Evolutionary conservation across 345 rosid species (phyloP), one percentile per base, ranked within the genome.

Genomic region (Aquilaria malaccensis): DNA sequence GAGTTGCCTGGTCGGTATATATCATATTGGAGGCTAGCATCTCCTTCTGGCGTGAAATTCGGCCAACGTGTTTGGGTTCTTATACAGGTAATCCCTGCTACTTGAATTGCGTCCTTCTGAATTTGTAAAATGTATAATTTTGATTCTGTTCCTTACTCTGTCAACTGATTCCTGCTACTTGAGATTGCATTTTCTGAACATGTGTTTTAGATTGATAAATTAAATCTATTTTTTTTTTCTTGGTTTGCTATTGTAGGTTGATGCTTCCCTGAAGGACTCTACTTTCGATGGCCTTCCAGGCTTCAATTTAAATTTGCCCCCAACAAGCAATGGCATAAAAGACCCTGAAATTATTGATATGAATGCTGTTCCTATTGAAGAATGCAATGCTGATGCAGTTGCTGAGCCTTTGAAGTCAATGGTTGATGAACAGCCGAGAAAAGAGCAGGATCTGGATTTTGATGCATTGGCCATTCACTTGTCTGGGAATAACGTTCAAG

Each of bases 31-130:
- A 91, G 84, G 81, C 79, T 90, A 95, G 79, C 85, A 63, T 67
- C 82, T 50, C 78, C 86, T 45, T 71, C 79, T 45, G 93, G 93
- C 46, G 75, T 67, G 13, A 85, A 77, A 70, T 94, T 94, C 60
- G 99, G 97, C 58, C 99, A 94, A 59, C 96, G 91, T 56, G 82
- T 94, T 64, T 91, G 97, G 99, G 97, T 88, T 75, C 81, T 81
- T 53, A 83, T 94, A 48, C 84, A 82, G 82, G 99, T 94, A 70
- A 22, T 55, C 47, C 45, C 48, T 60, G 55, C 51, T 2, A 43
- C 50, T 64, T 3, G 11, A n/a, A 37, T 15, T 6, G 0, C 49
- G 30, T 53, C 56, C 9, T 22, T 56, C 7, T 61, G 30, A 5
- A 13, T 50, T 41, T 62, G 60, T 52, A n/a, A n/a, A n/a, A 50